Evolutionary conservation across 495 filamentous ascomycete genomes (phyloP).

Genomic region (Penicillium cinerascens): DNA sequence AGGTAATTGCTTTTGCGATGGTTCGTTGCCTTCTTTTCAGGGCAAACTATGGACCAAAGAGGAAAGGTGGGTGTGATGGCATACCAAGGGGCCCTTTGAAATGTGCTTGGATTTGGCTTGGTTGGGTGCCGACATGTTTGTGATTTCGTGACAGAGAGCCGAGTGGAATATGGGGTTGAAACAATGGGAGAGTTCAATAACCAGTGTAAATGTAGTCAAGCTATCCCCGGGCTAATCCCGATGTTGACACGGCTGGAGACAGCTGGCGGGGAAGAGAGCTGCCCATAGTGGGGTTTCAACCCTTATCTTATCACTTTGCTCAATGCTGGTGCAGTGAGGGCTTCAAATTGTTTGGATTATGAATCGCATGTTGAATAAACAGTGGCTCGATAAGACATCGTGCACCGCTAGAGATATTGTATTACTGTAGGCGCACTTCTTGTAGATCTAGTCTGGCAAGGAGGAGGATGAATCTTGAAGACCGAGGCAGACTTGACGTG

Average conservation of each 20-base stretch:
- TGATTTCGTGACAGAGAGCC: background rate
- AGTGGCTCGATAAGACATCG: no score
- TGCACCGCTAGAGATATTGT: no score
- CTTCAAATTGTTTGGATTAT: background rate
- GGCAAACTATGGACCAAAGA: background rate
- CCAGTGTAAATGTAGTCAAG: background rate
- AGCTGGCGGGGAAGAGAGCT: background rate
- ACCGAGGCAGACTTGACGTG: no score
- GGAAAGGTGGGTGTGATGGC: constrained; percentile 15
- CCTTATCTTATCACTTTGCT: constrained; percentile 1
- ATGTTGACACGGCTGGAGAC: constrained; percentile 1
- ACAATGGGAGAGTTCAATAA: background rate
- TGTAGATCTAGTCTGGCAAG: no score
- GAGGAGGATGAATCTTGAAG: no score
- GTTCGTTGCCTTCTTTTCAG: background rate
- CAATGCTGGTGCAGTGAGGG: background rate
- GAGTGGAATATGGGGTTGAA: background rate
- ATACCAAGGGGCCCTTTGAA: constrained; percentile 48
- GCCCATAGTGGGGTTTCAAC: background rate
- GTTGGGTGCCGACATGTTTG: constrained; percentile 21
- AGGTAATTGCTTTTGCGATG: background rate
- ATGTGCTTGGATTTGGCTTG: constrained; percentile 42
- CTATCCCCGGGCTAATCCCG: constrained; percentile 1
- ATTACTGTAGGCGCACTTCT: no score
- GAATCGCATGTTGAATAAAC: no score